Evolutionary conservation across 176 grass and related monocot genomes (phyloP).

Genomic region (Aegilops tauschii): DNA sequence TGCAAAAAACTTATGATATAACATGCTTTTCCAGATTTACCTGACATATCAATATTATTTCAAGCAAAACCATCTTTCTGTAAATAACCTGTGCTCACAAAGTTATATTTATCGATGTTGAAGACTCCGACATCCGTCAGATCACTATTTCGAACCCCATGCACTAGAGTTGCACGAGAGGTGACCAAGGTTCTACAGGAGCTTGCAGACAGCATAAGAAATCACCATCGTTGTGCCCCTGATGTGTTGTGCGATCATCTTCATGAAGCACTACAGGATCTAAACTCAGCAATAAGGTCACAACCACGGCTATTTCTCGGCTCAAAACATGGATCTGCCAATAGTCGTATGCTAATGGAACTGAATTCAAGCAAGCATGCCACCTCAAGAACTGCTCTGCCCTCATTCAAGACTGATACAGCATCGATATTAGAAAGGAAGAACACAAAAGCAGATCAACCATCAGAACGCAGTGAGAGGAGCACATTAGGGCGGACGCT

Average conservation of each 20-base stretch:
- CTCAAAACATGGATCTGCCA: constrained; percentile 44
- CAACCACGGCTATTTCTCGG: constrained; percentile 69
- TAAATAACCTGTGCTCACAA: constrained; percentile 26
- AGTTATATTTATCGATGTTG: not conserved
- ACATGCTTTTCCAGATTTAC: not conserved
- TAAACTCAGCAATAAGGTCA: constrained; percentile 64
- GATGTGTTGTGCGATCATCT: constrained; percentile 70
- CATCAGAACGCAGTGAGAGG: constrained; percentile 32
- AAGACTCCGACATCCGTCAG: constrained; percentile 67
- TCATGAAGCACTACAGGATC: constrained; percentile 65
- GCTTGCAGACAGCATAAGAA: constrained; percentile 57
- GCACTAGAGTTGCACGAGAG: constrained; percentile 67
- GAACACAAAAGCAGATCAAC: constrained; percentile 20
- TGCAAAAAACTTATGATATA: not conserved
- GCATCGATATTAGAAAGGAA: constrained; percentile 41
- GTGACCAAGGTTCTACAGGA: constrained; percentile 82
- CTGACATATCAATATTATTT: not conserved
- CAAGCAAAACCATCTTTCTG: not conserved
- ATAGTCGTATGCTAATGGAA: constrained; percentile 31
- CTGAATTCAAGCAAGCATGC: constrained; percentile 24
- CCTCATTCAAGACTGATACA: constrained; percentile 68
- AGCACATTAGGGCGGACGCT: constrained; percentile 55
- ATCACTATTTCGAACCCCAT: constrained; percentile 67
- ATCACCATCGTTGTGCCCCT: constrained; percentile 52
- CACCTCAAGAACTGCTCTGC: constrained; percentile 27